These are phyloP conservation scores for Moniliophthora roreri DNA, from an alignment of 1,284 basidiomycete genomes.

Conservation along the genomic window DNA sequence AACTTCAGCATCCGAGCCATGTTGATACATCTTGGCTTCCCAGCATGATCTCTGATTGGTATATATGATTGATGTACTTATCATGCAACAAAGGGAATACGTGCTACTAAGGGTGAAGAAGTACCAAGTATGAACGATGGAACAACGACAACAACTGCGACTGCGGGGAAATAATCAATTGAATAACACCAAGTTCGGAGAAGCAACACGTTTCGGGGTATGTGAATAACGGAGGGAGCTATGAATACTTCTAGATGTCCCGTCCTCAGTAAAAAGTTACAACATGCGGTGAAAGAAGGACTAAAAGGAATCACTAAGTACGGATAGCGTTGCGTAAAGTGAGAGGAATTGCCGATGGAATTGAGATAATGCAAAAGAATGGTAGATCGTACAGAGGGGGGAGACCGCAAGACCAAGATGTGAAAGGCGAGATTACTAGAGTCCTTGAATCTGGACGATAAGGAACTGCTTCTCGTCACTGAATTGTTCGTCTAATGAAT, in stretches of 20 bases:
- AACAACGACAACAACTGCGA: neutral
- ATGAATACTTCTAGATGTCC: neutral
- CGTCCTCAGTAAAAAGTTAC: neutral
- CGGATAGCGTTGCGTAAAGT: neutral
- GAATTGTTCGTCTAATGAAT: slow-evolving; percentile 83
- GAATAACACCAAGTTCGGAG: neutral
- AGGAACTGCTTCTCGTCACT: slow-evolving; percentile 97
- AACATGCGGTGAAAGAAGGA: neutral
- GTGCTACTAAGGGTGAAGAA: neutral
- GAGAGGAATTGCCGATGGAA: neutral
- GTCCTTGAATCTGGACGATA: slow-evolving; percentile 84
- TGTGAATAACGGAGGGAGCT: neutral
- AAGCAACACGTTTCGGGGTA: neutral
- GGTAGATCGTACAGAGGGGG: neutral
- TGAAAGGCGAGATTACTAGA: slow-evolving; percentile 38
- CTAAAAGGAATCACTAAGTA: neutral
- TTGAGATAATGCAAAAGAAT: slow-evolving; percentile 1
- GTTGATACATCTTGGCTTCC: no score
- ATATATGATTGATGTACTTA: neutral
- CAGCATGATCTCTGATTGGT: neutral
- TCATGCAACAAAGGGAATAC: neutral
- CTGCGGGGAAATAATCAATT: neutral
- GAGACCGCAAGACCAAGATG: neutral
- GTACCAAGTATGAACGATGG: neutral
- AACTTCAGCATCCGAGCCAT: no score